Base-by-base conservation (phyloP, 805 yeast species). In the Maudiozyma bulderi region DNA sequence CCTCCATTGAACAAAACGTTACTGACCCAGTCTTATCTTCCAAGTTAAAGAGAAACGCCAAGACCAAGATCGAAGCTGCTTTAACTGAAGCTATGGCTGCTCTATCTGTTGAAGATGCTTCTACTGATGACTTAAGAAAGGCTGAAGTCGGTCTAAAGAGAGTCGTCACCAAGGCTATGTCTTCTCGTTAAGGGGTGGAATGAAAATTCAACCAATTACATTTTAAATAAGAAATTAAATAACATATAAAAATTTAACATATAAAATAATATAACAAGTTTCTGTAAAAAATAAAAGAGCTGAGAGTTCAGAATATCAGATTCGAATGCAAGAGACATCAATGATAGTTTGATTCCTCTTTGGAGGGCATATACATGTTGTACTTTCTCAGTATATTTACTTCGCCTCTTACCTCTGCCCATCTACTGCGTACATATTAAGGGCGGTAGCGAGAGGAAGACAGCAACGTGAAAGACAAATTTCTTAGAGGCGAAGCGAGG, bases 61-160 rank as follows among this genome's bases (percentile, higher is more conserved):
- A 88, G 84, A 91, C 88, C 80, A 88, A 85, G 86, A 86, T 91
- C 70, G 98, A 91, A 82, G 74, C 89, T 72, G 96, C 97, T 76
- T 82, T 91, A 69, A 86, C 98, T 65, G 98, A 91, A 68, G 98
- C 98, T 73, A 76, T 91, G 78, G 95, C 95, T 68, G 90, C 97
- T 73, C 85, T 91, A 71, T 96, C 90, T 79, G 78, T 93, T 59
- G 96, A 91, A 80, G 98, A 93, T 64, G 81, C 96, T 55, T 69
- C 95, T 66, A 91, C 96, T 72, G 99, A 93, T 71, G 97, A 90
- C 76, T 82, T 78, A 80, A 87, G 98, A 85, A 93, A 88, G 85
- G 98, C 99, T 70, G 98, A 93, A 82, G 88, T 93, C 73, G 84
- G 89, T 74, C 86, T 93, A 74, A 93, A 93, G 89, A 87, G 99